Conservation (phyloP, 106 monocot genomes). For the Acorus gramineus region DNA sequence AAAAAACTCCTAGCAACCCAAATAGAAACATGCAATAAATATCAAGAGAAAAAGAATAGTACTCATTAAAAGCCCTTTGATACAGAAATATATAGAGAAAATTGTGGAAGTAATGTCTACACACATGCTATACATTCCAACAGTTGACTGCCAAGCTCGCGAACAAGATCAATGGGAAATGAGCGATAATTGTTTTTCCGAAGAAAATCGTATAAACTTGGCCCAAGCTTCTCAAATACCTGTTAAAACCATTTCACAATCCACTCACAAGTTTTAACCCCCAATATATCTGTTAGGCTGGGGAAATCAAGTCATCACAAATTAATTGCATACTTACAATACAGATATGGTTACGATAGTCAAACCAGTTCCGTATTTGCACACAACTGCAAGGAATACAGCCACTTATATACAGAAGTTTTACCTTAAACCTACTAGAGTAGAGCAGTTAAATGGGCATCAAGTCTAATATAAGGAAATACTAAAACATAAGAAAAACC, state of each 20-base stretch:
- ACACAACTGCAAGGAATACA: constrained; percentile 97
- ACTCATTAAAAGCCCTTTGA: too few relatives aligned
- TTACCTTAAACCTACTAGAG: constrained; percentile 17
- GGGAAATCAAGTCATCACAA: constrained; percentile 38
- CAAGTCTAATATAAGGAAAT: neutral
- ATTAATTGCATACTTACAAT: constrained; percentile 88
- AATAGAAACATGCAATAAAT: too few relatives aligned
- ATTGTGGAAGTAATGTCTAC: constrained; percentile 37
- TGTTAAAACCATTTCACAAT: constrained; percentile 70
- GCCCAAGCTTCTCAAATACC: constrained; percentile 99
- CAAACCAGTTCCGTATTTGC: constrained; percentile 99
- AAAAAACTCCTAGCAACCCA: too few relatives aligned
- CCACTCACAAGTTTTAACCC: constrained; percentile 37
- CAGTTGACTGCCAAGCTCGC: constrained; percentile 89
- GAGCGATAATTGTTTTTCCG: constrained; percentile 88
- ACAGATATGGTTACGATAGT: constrained; percentile 99
- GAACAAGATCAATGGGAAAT: constrained; percentile 91
- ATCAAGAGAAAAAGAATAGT: too few relatives aligned
- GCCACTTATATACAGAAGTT: constrained; percentile 10
- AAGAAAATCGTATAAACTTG: constrained; percentile 98
- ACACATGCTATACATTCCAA: constrained; percentile 98
- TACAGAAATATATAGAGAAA: neutral
- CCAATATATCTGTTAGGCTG: constrained; percentile 16
- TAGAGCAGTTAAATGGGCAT: neutral
- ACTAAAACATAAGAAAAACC: constrained; percentile 7